Percentiles rank a stretch among this genome's conserved stretches.
Conservation (phyloP, 331 rosid species). For the Pyracantha coccinea region DNA sequence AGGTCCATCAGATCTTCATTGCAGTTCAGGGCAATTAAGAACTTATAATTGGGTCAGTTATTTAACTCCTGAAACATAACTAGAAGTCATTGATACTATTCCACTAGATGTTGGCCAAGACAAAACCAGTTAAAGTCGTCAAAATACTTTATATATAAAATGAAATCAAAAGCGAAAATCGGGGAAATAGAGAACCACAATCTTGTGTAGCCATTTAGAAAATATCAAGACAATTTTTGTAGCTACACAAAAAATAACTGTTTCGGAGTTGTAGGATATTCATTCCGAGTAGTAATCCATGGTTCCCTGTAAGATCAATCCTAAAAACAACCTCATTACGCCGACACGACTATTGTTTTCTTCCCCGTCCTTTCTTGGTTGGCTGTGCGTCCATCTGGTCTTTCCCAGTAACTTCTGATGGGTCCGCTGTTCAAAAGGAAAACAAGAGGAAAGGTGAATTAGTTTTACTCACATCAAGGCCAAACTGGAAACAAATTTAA, state of each 20-base stretch:
- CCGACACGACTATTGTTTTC: conserved; percentile 46
- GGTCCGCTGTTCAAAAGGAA: conserved; percentile 44
- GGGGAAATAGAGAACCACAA: background rate
- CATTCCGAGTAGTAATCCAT: background rate
- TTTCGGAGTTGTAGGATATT: too few relatives aligned
- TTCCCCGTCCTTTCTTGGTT: conserved; percentile 75
- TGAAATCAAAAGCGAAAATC: background rate
- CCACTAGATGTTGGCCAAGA: background rate
- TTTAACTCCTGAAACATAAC: background rate
- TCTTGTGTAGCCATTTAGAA: background rate
- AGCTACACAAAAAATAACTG: background rate
- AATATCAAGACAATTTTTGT: background rate
- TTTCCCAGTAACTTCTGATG: conserved; percentile 69
- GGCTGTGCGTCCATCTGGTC: conserved; percentile 68
- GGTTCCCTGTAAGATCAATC: background rate
- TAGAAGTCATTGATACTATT: background rate
- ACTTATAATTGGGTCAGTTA: background rate
- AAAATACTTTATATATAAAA: background rate
- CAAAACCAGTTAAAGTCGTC: background rate
- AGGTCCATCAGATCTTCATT: background rate
- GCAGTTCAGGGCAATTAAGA: background rate
- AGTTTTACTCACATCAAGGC: background rate
- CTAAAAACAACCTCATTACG: background rate
- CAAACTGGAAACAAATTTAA: background rate
- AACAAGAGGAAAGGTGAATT: background rate